Evolutionary conservation across 805 yeast genomes (phyloP), one percentile per base, ranked within the genome.

Genomic region (Cyberlindnera americana): DNA sequence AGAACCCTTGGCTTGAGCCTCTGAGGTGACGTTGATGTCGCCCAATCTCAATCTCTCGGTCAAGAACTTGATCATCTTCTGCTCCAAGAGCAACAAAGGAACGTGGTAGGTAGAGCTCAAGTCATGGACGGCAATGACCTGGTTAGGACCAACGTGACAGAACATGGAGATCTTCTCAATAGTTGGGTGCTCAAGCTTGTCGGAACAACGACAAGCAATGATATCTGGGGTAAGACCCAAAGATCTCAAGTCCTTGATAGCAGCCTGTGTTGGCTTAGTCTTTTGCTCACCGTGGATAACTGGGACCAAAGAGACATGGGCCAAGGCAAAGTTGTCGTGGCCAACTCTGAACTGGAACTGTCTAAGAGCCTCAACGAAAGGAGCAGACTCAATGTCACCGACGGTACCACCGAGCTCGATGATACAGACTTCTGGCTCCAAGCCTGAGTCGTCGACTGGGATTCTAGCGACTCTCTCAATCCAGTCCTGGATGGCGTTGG

Each of bases 221-320:
- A 93, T 83, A 65, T 93, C 98, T 16, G 98, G 98, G 27, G 82
- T 78, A 62, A 93, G 77, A 56, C 99, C 99, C 46, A 91, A 70
- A 33, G 96, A 85, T 68, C 99, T 83, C 66, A 93, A 76, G 65
- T 93, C 99, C 64, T 89, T 88, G 60, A 93, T 85, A 34, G 99
- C 99, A 49, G 98, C 99, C 70, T 93, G 99, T 11, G 99, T 93
- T 43, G 99, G 99, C 67, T 93, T 93, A 30, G 99, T 93, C 75
- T 93, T 93, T 66, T 93, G 96, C 72, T 93, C 99, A 47, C 98
- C 99, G 54, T 90, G 95, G 58, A 93, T 91, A 35, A 93, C 98
- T 33, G 98, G 98, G 34, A 93, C 98, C 49, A 93, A 73, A 32
- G 98, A 91, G 35, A 93, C 99, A 56, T 93, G 99, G 56, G 91